Base-by-base conservation (phyloP, 1,139 yeast species). In the Suhomyces atakaporum region DNA sequence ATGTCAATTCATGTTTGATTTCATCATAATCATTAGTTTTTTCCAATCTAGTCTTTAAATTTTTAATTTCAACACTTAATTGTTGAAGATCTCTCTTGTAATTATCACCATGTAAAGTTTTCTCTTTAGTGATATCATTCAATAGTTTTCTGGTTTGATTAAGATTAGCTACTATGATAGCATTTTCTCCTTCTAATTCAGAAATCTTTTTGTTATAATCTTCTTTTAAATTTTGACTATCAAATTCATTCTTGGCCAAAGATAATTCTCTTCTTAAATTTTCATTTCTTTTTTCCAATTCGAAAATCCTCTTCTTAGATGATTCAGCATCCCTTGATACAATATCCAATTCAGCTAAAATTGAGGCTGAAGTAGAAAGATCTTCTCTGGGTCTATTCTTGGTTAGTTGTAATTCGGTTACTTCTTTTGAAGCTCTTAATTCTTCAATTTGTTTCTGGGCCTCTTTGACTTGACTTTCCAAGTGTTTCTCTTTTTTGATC, bases 241-340 rank as follows among this genome's bases (percentile, higher is more conserved):
- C 70, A 12, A 62, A 56, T 28, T 73, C 78, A 25, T 74, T 69
- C 38, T 77, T 72, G 3, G 73, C 64, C 29, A 64, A 64, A 24
- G 85, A 77, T 33, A 88, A 57, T 39, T 84, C 84, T 19, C 79
- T 70, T 42, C 89, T 75, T 41, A 89, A 67, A 38, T 80, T 81
- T 52, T 84, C 86, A 53, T 88, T 90, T 44, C 96, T 72, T 47
- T 76, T 77, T 56, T 88, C 96, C 36, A 89, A 73, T 48, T 84
- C 89, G 36, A 78, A 58, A 2, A 81, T 75, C 39, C 94, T 71
- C 37, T 78, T 68, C 49, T 86, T 86, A 25, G 88, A 77, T 18
- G 79, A 62, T 51, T 86, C 95, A 8, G 86, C 76, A 50, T 89
- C 96, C 44, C 87, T 75, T 2, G 81, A 73, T 8, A 86, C 73